Evolutionary conservation across 2,329 filamentous ascomycete species (phyloP).

Genomic region (Penicillium sp.): DNA sequence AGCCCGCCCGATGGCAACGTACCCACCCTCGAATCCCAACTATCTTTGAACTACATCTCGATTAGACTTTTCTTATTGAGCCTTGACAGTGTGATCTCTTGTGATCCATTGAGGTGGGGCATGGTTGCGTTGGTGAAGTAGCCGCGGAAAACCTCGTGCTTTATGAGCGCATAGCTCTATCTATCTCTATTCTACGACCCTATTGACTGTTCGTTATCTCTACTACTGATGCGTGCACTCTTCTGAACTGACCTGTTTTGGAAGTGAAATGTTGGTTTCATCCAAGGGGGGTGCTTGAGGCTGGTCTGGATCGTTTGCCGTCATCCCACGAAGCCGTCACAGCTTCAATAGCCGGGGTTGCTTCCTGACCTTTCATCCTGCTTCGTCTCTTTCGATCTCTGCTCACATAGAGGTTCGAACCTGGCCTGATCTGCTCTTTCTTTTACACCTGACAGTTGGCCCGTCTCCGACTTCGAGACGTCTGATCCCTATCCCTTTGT

Average conservation of each 20-base stretch:
- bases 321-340: not conserved
- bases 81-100: not conserved
- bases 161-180: constrained; percentile 5
- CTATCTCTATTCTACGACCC: not conserved
- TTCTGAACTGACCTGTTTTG: not conserved
- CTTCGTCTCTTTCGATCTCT: not conserved
- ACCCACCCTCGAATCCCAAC: constrained; percentile 2
- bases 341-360: not conserved
- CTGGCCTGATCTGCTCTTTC: not conserved
- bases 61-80: not conserved
- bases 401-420: constrained; percentile 5
- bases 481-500: constrained; percentile 2
- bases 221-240: not conserved
- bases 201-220: not conserved
- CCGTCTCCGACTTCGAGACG: not conserved
- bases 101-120: constrained; percentile 8
- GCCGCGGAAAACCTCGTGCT: constrained; percentile 15
- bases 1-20: constrained; percentile 14
- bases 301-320: constrained; percentile 11
- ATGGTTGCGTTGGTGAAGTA: constrained; percentile 7
- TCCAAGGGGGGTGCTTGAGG: constrained; percentile 20
- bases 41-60: not conserved
- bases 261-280: constrained; percentile 23
- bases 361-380: not conserved
- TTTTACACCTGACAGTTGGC: not conserved